Conservation (phyloP, 352 stramenopile species). For the Phytophthora nicotianae region DNA sequence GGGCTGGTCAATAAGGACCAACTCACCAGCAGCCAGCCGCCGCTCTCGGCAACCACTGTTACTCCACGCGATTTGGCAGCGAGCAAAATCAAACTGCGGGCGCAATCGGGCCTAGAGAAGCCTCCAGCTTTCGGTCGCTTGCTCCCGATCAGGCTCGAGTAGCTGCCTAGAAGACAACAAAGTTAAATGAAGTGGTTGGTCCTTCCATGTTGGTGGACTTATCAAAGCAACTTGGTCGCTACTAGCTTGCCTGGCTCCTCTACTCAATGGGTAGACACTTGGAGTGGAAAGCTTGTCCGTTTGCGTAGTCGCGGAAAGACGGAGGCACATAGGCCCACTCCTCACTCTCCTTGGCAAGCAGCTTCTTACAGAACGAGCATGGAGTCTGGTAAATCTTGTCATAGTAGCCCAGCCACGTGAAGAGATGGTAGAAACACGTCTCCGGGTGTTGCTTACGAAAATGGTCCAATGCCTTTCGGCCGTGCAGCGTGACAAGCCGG, state of each 20-base stretch:
- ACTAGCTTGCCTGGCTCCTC: background rate
- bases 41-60: conserved; percentile 42
- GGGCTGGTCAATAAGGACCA: conserved; percentile 53
- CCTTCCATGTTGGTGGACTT: conserved; percentile 7
- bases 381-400: conserved; percentile 91
- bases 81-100: conserved; percentile 47
- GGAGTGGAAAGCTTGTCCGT: conserved; percentile 81
- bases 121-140: conserved; percentile 46
- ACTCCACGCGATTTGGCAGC: conserved; percentile 57
- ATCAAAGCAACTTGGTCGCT: background rate
- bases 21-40: conserved; percentile 35
- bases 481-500: conserved; percentile 75
- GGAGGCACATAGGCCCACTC: conserved; percentile 83
- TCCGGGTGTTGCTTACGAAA: conserved; percentile 87
- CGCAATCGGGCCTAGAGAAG: conserved; percentile 13
- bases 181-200: background rate
- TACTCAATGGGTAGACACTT: conserved; percentile 78
- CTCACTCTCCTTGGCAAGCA: conserved; percentile 81
- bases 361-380: conserved; percentile 86
- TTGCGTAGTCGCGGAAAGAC: conserved; percentile 87
- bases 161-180: conserved; percentile 13
- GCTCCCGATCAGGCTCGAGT: conserved; percentile 73
- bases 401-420: conserved; percentile 86
- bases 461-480: conserved; percentile 78
- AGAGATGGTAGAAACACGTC: conserved; percentile 88